Evolutionary conservation across 768 basidiomycete species (phyloP).

Genomic region (Suillus occidentalis): DNA sequence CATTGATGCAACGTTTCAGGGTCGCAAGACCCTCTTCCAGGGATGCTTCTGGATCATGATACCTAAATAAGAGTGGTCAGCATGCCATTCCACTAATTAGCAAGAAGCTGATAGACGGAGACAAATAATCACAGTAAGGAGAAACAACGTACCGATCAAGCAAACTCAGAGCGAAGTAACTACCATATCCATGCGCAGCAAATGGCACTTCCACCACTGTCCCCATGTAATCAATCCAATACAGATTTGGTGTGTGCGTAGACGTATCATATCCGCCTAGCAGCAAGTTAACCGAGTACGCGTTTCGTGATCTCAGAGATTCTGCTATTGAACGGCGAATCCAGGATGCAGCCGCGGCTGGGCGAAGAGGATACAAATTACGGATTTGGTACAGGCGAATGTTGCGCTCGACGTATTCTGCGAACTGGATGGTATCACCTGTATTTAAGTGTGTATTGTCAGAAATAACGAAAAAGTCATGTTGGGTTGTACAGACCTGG

Average conservation of each 20-base stretch:
- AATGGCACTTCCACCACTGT: conserved; percentile 88
- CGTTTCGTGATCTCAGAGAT: conserved; percentile 81
- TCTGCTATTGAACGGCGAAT: conserved; percentile 88
- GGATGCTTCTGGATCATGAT: conserved; percentile 85
- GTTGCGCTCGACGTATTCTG: conserved; percentile 95
- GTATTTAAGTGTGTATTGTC: conserved; percentile 1
- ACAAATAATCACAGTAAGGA: not conserved
- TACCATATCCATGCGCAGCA: conserved; percentile 93
- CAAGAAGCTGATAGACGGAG: not conserved
- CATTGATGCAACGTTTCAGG: conserved; percentile 82
- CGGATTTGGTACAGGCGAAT: conserved; percentile 95
- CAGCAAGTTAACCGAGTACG: conserved; percentile 91
- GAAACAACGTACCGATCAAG: conserved; percentile 71
- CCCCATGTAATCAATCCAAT: conserved; percentile 97
- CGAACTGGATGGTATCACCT: conserved; percentile 97
- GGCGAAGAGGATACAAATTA: conserved; percentile 85
- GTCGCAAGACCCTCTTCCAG: conserved; percentile 85
- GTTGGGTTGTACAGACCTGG: conserved; percentile 56
- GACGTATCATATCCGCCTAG: conserved; percentile 91
- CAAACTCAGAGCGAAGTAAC: conserved; percentile 89
- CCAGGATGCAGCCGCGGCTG: conserved; percentile 92
- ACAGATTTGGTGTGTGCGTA: conserved; percentile 69
- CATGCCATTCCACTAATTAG: conserved; percentile 1
- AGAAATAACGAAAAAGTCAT: conserved; percentile 4
- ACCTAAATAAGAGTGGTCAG: conserved; percentile 44